These are phyloP conservation scores for Aegilops speltoides DNA, from an alignment of 176 grass and related monocot genomes.

Conservation along the genomic window DNA sequence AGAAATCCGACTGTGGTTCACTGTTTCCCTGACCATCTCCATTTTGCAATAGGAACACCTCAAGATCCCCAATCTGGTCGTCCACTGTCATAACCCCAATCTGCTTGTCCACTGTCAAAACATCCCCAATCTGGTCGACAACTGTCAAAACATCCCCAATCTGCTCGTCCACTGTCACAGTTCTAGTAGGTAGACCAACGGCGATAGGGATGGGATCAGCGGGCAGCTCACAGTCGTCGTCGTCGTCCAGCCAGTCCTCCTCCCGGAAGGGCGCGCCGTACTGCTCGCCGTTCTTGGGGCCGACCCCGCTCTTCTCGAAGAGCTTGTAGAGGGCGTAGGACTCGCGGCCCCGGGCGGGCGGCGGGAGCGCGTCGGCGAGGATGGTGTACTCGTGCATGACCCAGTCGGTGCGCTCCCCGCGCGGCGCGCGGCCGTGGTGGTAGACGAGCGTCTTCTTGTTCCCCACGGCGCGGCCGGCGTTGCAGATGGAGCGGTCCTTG, in stretches of 20 bases:
- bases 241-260: conserved; percentile 83
- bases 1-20: background rate
- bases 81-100: background rate
- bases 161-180: background rate
- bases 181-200: background rate
- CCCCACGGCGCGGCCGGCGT: conserved; percentile 45
- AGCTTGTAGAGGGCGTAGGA: conserved; percentile 88
- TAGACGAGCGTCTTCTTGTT: conserved; percentile 93
- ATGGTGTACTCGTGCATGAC: conserved; percentile 94
- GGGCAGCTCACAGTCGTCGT: background rate
- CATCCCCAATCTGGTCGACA: background rate
- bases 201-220: background rate
- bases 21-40: conserved; percentile 25
- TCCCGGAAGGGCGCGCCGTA: conserved; percentile 90
- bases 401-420: conserved; percentile 81
- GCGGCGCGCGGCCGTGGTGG: conserved; percentile 81
- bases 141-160: background rate
- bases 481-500: conserved; percentile 63
- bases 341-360: conserved; percentile 35
- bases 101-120: background rate
- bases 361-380: conserved; percentile 50
- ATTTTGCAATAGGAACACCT: conserved; percentile 34
- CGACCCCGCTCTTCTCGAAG: conserved; percentile 88
- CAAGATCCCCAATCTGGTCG: conserved; percentile 41
- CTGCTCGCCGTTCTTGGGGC: conserved; percentile 96